Conservation (phyloP, 2,329 filamentous ascomycete species). For the Knoxdaviesia proteae region DNA sequence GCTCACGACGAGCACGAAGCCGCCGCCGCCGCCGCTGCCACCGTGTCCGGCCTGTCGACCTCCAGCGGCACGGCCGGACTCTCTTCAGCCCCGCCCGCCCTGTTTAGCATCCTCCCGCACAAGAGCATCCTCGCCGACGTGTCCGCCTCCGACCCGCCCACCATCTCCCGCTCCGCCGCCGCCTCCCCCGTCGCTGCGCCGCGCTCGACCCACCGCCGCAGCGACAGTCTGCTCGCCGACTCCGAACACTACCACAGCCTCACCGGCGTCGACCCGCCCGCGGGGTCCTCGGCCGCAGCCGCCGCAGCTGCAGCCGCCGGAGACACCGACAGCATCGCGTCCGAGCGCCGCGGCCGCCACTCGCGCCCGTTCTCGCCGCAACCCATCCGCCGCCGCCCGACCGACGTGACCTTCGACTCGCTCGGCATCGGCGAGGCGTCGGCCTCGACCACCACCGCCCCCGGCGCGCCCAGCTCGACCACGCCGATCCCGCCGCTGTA, state of each 20-base stretch:
- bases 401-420: conserved; percentile 1
- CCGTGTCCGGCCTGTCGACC: conserved; percentile 6
- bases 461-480: too few relatives aligned
- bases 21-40: conserved; percentile 6
- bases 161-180: not conserved
- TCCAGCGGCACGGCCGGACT: conserved; percentile 12
- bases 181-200: conserved; percentile 16
- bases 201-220: conserved; percentile 18
- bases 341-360: conserved; percentile 29
- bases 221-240: conserved; percentile 34
- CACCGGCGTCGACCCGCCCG: conserved; percentile 19
- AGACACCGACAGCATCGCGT: conserved; percentile 31
- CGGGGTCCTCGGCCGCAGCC: conserved; percentile 6
- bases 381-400: conserved; percentile 9
- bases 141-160: too few relatives aligned
- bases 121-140: conserved; percentile 39
- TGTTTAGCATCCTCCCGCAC: conserved; percentile 44
- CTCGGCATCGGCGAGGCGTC: not conserved
- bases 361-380: conserved; percentile 40
- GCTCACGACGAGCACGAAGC: conserved; percentile 17
- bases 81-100: conserved; percentile 20
- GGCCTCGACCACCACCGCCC: not conserved
- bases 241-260: conserved; percentile 36
- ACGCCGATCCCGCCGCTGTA: not conserved
- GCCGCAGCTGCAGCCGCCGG: conserved; percentile 8